Conservation (phyloP, 352 stramenopile genomes). For the Phytopythium kandeliae region DNA sequence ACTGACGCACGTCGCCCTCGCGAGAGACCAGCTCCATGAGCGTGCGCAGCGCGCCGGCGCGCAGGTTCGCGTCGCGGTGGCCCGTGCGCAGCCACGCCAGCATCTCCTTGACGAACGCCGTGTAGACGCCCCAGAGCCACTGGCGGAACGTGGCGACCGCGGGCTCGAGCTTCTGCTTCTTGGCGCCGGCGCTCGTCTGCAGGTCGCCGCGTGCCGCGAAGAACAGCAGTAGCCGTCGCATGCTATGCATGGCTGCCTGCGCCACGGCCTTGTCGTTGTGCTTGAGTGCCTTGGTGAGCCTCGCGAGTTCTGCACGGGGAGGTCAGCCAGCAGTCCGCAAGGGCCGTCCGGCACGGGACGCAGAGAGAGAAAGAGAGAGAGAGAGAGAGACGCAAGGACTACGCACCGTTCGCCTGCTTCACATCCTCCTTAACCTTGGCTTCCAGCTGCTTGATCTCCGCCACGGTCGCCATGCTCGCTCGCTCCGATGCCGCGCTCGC, state of each 20-base stretch:
- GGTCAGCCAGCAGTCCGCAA: too few relatives aligned
- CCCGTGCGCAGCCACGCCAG: constrained; percentile 57
- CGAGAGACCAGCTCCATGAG: constrained; percentile 86
- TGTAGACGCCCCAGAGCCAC: constrained; percentile 82
- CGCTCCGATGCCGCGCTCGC: too few relatives aligned
- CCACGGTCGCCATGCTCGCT: constrained; percentile 41
- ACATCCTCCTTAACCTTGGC: constrained; percentile 83
- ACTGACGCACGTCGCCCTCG: constrained; percentile 45
- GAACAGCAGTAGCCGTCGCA: constrained; percentile 73
- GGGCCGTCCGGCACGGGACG: too few relatives aligned
- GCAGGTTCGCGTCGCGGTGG: constrained; percentile 54
- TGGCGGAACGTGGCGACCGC: constrained; percentile 71
- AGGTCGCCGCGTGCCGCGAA: constrained; percentile 84
- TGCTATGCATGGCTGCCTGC: constrained; percentile 74
- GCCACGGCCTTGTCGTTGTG: constrained; percentile 65
- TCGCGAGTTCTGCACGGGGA: constrained; percentile 42
- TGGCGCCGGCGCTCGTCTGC: constrained; percentile 13
- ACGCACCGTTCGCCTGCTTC: constrained; percentile 74
- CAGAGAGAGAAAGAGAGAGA: too few relatives aligned
- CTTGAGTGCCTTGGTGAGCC: constrained; percentile 69
- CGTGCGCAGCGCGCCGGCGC: constrained; percentile 77
- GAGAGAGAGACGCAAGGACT: too few relatives aligned
- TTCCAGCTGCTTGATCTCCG: constrained; percentile 84
- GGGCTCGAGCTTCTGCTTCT: constrained; percentile 55
- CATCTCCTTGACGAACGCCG: constrained; percentile 80